These are phyloP conservation scores for Tubosaeta sp. DNA, from an alignment of 768 basidiomycete genomes.

Conservation along the genomic window DNA sequence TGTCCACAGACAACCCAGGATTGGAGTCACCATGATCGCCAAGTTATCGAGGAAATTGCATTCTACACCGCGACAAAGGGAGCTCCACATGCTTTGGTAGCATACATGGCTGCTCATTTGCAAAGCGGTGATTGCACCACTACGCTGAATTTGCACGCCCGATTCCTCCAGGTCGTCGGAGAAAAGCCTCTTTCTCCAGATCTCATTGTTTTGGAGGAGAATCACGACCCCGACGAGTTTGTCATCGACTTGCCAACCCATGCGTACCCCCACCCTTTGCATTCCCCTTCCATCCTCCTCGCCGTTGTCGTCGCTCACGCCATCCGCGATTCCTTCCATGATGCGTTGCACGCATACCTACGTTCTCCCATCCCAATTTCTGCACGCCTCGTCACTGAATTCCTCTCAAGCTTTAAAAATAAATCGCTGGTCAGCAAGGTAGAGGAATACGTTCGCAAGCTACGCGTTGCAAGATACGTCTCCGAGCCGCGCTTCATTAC, in stretches of 20 bases:
- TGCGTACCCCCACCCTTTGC: constrained; percentile 8
- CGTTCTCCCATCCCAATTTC: constrained; percentile 36
- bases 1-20: constrained; percentile 17
- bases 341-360: constrained; percentile 45
- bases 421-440: constrained; percentile 39
- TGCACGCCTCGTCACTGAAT: constrained; percentile 31
- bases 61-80: constrained; percentile 43
- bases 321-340: constrained; percentile 52
- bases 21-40: constrained; percentile 29
- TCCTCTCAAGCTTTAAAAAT: constrained; percentile 38
- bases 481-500: constrained; percentile 46
- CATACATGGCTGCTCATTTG: constrained; percentile 47
- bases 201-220: constrained; percentile 8
- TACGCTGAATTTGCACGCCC: constrained; percentile 43
- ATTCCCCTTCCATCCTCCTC: constrained; percentile 41
- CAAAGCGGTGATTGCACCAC: constrained; percentile 36
- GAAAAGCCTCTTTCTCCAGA: constrained; percentile 18
- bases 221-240: constrained; percentile 24
- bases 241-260: constrained; percentile 19
- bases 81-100: constrained; percentile 44
- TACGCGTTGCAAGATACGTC: constrained; percentile 50
- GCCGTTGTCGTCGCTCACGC: constrained; percentile 59
- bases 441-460: constrained; percentile 41
- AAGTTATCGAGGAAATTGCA: constrained; percentile 44
- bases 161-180: constrained; percentile 29